A percentile compares a stretch with the other conserved stretches of the same genome.
Conservation (phyloP, 2,329 filamentous ascomycete species). For the Fusarium sp. region DNA sequence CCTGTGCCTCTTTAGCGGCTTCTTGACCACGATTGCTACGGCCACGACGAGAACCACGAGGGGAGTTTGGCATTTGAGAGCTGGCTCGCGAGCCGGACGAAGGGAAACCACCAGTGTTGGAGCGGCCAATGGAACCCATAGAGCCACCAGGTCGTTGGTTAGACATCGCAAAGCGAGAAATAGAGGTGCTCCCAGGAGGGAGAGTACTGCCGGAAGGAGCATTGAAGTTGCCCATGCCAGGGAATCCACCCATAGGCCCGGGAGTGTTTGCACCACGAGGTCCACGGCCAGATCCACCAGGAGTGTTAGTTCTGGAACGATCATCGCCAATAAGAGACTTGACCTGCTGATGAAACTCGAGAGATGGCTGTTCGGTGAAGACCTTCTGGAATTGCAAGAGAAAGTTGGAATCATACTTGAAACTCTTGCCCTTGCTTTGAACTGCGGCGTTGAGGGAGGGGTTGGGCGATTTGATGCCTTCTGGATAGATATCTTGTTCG, state of each 20-base stretch:
- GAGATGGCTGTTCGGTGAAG: slow-evolving; percentile 94
- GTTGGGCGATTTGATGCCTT: slow-evolving; percentile 88
- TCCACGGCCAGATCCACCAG: slow-evolving; percentile 30
- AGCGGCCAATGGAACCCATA: slow-evolving; percentile 53
- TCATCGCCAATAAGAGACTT: slow-evolving; percentile 84
- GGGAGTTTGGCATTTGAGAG: slow-evolving; percentile 73
- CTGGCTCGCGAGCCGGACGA: slow-evolving; percentile 69
- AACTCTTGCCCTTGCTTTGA: slow-evolving; percentile 80
- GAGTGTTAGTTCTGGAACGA: slow-evolving; percentile 56
- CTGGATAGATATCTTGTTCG: slow-evolving; percentile 82
- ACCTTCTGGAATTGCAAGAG: slow-evolving; percentile 95
- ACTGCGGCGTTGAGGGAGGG: slow-evolving; percentile 87
- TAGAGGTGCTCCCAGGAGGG: slow-evolving; percentile 80
- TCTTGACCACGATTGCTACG: slow-evolving; percentile 58
- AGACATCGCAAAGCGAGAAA: slow-evolving; percentile 77
- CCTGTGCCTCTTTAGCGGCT: slow-evolving; percentile 70
- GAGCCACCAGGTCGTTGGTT: slow-evolving; percentile 52
- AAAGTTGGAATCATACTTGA: slow-evolving; percentile 96
- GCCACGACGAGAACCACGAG: slow-evolving; percentile 68
- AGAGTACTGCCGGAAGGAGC: slow-evolving; percentile 65
- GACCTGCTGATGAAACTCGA: slow-evolving; percentile 93
- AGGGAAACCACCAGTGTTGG: slow-evolving; percentile 65
- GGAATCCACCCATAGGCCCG: slow-evolving; percentile 50
- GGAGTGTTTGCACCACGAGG: slow-evolving; percentile 19
- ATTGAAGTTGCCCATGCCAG: slow-evolving; percentile 78